These are phyloP conservation scores for Phytophthora brassicae DNA, from an alignment of 352 stramenopile genomes.

Conservation along the genomic window DNA sequence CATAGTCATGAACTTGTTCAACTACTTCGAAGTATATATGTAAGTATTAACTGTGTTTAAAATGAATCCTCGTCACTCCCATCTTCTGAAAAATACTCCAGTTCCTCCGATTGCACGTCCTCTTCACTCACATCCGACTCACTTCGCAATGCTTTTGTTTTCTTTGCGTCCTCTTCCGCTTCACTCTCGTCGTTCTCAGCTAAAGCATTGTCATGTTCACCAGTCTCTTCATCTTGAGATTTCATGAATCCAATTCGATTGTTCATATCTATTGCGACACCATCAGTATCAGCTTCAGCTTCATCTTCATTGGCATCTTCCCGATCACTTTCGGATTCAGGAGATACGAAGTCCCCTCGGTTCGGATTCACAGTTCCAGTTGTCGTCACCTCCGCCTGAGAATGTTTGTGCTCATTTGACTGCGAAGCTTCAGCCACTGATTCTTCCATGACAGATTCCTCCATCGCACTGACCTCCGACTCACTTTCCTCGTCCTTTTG, in stretches of 20 bases:
- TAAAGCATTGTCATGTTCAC: not conserved
- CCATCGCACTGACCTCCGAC: conserved; percentile 43
- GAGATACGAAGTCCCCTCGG: conserved; percentile 26
- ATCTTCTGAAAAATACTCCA: conserved; percentile 86
- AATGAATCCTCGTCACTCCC: conserved; percentile 83
- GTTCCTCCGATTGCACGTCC: conserved; percentile 70
- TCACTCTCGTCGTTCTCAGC: conserved; percentile 2
- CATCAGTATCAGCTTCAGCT: not conserved
- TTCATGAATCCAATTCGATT: not conserved
- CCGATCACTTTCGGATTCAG: conserved; percentile 15
- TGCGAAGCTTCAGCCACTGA: conserved; percentile 39
- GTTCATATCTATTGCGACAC: not conserved
- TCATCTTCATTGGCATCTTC: conserved; percentile 9
- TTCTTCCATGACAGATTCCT: conserved; percentile 36
- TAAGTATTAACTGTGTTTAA: conserved; percentile 34
- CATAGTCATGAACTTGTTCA: too few relatives aligned
- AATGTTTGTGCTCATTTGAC: conserved; percentile 27
- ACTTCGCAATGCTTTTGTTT: conserved; percentile 41
- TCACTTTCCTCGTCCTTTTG: conserved; percentile 29
- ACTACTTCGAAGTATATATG: too few relatives aligned
- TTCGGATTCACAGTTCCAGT: conserved; percentile 12
- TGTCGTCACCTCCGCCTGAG: not conserved
- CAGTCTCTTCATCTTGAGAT: conserved; percentile 1
- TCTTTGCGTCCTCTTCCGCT: conserved; percentile 40
- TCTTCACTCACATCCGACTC: conserved; percentile 66